phyloP scores from a whole-genome alignment of 2,329 filamentous ascomycete genomes.

The Scytalidium lignicola region DNA sequence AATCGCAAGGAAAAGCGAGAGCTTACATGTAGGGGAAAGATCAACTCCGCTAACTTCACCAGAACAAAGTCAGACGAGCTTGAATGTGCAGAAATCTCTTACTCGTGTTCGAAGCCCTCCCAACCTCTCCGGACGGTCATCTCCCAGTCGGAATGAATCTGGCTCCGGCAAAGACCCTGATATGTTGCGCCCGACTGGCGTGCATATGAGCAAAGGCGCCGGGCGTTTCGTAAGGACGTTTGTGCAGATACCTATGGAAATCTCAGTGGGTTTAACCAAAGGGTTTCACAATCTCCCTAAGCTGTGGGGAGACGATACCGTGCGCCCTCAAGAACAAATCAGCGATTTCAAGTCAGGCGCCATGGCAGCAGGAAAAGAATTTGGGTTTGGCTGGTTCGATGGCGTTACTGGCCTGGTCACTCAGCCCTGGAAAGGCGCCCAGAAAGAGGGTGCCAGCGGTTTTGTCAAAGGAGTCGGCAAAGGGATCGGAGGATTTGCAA shows the following conservation, averaged over 20 bases:
- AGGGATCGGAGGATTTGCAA: conserved; percentile 69
- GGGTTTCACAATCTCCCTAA: conserved; percentile 83
- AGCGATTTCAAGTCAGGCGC: conserved; percentile 70
- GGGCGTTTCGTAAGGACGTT: conserved; percentile 63
- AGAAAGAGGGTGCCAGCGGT: conserved; percentile 57
- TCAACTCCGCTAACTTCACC: conserved; percentile 7
- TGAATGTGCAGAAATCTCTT: conserved; percentile 10
- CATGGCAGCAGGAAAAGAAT: conserved; percentile 68
- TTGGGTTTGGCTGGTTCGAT: conserved; percentile 72
- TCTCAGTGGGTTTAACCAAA: conserved; percentile 71
- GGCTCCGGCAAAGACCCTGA: conserved; percentile 15
- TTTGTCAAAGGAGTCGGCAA: conserved; percentile 78
- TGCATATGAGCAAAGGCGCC: conserved; percentile 61
- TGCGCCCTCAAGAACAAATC: conserved; percentile 70
- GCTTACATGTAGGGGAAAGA: conserved; percentile 6
- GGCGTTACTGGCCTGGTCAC: conserved; percentile 74
- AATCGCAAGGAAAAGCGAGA: conserved; percentile 8
- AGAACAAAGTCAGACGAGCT: conserved; percentile 12
- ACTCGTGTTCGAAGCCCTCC: conserved; percentile 5
- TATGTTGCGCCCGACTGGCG: conserved; percentile 46
- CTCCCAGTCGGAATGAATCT: conserved; percentile 17
- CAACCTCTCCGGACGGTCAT: conserved; percentile 5
- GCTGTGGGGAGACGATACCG: conserved; percentile 75
- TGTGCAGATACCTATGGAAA: conserved; percentile 74
- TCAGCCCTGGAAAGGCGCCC: conserved; percentile 64